Evolutionary conservation across 1,284 basidiomycete genomes (phyloP), one percentile per base, ranked within the genome.

Genomic region (Trametes sp.): DNA sequence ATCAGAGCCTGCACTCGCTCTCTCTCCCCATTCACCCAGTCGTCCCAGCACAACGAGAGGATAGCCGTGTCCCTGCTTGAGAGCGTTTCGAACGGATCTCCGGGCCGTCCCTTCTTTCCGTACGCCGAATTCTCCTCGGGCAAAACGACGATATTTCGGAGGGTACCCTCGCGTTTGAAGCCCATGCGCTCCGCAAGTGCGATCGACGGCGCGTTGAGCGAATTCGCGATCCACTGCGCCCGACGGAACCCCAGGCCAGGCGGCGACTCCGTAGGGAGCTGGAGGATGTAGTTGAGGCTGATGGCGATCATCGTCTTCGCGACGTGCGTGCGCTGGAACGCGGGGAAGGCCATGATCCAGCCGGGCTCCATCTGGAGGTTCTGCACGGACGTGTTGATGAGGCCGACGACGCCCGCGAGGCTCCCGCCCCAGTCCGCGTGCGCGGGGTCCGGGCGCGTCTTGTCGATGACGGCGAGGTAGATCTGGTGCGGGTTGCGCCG

Each of bases 281-380:
- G 81, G 41, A 92, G 78, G 11, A 79, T 74, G 68, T 86, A 87
- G 19, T 78, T 80, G 49, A 92, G 74, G 26, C 92, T 72, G 9
- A 92, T 72, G 0, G 85, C 86, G 36, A 86, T 78, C 44, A 88
- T 84, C 71, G 89, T 86, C 19, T 86, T 81, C 9, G 83, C 80
- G 55, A 93, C 84, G 68, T 90, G 86, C 4, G 87, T 90, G 41
- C 85, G 80, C 63, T 90, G 89, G 72, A 87, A 90, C 3, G 71
- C 72, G 1, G 87, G 87, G 14, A 88, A 77, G 45, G 84, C 80
- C 57, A 87, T 70, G 19, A 85, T 74, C 54, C 74, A 82, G 1
- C 81, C 85, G 57, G 89, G 81, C 68, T 89, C 86, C 4, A 81
- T 81, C 50, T 64, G 63, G n/a, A 86, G 77, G 62, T 82, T 70